Percentiles rank a stretch among this genome's conserved stretches.
These are phyloP conservation scores for Hypoxylon sp. DNA, from an alignment of 2,329 filamentous ascomycete genomes.

Conservation along the genomic window DNA sequence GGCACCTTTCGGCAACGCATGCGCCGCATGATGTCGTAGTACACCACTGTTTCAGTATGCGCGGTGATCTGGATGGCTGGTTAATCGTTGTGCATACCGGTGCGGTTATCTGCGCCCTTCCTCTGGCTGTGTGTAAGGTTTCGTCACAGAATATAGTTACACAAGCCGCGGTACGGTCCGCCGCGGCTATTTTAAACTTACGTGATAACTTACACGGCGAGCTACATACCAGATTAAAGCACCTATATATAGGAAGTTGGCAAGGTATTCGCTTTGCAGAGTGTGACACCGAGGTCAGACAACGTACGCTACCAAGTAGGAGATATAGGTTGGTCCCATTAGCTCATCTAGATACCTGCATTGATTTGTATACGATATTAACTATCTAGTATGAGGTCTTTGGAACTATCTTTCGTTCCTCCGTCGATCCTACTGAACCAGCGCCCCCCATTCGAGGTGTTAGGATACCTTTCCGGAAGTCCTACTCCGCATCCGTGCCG, in stretches of 20 bases:
- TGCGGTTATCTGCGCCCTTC: conserved; percentile 26
- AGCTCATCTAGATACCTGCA: background rate
- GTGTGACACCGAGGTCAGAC: background rate
- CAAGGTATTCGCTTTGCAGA: background rate
- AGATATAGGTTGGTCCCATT: background rate
- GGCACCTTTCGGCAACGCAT: conserved; percentile 29
- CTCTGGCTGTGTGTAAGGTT: background rate
- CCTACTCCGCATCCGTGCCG: conserved; percentile 12
- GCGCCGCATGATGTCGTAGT: conserved; percentile 24
- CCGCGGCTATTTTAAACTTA: conserved; percentile 19
- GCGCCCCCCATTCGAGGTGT: background rate
- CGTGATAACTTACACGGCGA: conserved; percentile 4
- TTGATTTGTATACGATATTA: background rate
- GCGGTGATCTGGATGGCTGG: conserved; percentile 16
- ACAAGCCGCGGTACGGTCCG: conserved; percentile 28
- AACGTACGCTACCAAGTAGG: background rate
- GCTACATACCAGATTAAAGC: background rate
- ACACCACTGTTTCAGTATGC: conserved; percentile 25
- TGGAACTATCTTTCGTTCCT: conserved; percentile 1
- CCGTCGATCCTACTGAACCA: background rate
- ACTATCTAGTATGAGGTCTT: conserved; percentile 3
- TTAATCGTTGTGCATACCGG: conserved; percentile 20
- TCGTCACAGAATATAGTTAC: conserved; percentile 9
- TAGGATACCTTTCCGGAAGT: background rate
- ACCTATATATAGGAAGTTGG: background rate